A percentile compares a stretch with the other conserved stretches of the same genome.
Evolutionary conservation across 2,329 filamentous ascomycete species (phyloP).

Genomic region (Nigrospora oryzae): DNA sequence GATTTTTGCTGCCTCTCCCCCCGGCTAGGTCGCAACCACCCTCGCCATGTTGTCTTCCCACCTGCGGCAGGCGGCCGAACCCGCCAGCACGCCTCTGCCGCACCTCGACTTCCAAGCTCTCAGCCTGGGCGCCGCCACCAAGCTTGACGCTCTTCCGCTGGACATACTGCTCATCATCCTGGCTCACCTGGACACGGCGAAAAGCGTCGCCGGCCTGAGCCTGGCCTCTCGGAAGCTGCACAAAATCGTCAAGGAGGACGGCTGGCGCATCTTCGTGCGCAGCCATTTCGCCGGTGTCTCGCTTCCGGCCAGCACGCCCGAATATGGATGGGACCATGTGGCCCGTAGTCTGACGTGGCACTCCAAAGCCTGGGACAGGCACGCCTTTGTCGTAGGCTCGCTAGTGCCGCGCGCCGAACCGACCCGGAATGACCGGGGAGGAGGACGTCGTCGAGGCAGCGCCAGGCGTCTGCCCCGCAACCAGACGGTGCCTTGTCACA

Average conservation of each 20-base stretch:
- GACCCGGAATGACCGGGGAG: conserved; percentile 10
- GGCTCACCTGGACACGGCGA: conserved; percentile 36
- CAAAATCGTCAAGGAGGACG: conserved; percentile 27
- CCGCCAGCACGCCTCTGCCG: too few relatives aligned
- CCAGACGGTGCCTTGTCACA: conserved; percentile 32
- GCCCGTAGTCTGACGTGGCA: conserved; percentile 40
- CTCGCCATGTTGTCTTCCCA: too few relatives aligned
- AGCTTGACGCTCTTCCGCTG: conserved; percentile 33
- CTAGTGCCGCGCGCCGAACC: conserved; percentile 11
- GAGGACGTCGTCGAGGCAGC: conserved; percentile 4
- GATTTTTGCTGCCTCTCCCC: neutral
- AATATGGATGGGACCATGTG: conserved; percentile 24
- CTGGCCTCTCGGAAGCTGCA: conserved; percentile 29
- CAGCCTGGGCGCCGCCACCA: neutral
- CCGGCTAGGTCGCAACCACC: too few relatives aligned
- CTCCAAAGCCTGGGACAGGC: conserved; percentile 43
- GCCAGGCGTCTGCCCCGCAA: conserved; percentile 7
- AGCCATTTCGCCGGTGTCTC: conserved; percentile 32
- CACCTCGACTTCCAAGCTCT: neutral
- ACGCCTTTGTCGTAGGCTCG: conserved; percentile 21
- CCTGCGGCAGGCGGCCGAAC: neutral
- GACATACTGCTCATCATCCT: conserved; percentile 42
- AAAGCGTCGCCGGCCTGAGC: conserved; percentile 34
- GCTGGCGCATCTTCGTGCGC: conserved; percentile 42
- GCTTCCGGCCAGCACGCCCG: conserved; percentile 15